Conservation (phyloP, 441 rosid species). For the Omphalea diandra region DNA sequence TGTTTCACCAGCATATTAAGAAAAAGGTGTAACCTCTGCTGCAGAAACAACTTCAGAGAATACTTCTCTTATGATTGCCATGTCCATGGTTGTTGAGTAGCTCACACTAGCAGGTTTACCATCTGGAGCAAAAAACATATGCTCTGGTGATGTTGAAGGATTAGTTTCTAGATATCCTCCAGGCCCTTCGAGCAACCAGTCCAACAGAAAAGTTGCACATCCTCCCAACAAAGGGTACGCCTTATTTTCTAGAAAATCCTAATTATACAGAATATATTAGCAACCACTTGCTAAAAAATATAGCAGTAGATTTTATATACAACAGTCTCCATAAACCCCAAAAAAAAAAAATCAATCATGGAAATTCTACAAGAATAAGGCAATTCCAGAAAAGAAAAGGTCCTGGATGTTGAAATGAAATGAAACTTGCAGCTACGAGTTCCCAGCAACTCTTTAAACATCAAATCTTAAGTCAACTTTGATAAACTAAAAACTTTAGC, state of each 20-base stretch:
- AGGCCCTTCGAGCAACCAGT: constrained; percentile 86
- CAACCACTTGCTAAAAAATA: constrained; percentile 7
- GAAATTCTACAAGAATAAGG: background rate
- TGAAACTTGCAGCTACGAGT: background rate
- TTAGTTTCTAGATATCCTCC: constrained; percentile 83
- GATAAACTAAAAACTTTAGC: too few species aligned
- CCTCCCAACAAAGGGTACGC: constrained; percentile 94
- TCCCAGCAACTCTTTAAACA: background rate
- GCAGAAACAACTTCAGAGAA: constrained; percentile 70
- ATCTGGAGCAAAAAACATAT: constrained; percentile 72
- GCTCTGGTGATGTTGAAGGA: constrained; percentile 98
- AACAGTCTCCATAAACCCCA: too few species aligned
- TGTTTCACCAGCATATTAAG: constrained; percentile 10
- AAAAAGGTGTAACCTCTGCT: constrained; percentile 58
- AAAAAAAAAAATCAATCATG: background rate
- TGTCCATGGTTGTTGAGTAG: constrained; percentile 96
- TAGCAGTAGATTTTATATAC: background rate
- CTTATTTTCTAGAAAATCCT: constrained; percentile 78
- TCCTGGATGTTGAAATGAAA: background rate
- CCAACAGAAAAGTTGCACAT: constrained; percentile 73
- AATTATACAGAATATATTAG: constrained; percentile 19
- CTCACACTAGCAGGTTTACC: constrained; percentile 83
- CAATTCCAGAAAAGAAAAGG: background rate
- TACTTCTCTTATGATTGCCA: constrained; percentile 76
- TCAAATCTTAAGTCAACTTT: background rate